These are phyloP conservation scores for Ceratobasidium sp. DNA, from an alignment of 1,284 basidiomycete species.

Conservation along the genomic window DNA sequence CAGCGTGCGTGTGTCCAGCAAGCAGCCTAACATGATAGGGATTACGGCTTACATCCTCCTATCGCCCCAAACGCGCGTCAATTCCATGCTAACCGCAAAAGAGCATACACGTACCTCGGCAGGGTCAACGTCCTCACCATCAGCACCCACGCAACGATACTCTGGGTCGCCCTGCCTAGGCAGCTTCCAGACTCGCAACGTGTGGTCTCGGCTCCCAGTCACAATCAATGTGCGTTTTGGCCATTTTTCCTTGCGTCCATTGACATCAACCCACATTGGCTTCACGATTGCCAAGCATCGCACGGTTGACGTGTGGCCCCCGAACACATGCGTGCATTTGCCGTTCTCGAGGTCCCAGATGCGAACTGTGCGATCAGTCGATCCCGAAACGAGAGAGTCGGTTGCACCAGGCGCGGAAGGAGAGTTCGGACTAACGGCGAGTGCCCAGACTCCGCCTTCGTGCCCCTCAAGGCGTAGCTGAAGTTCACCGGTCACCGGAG, in stretches of 20 bases:
- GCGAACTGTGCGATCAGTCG: conserved; percentile 93
- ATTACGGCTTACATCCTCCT: conserved; percentile 85
- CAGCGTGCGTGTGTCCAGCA: conserved; percentile 90
- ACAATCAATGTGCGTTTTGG: conserved; percentile 90
- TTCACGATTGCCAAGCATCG: conserved; percentile 91
- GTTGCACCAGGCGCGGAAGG: conserved; percentile 51
- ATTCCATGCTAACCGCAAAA: conserved; percentile 12
- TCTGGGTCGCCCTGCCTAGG: conserved; percentile 83
- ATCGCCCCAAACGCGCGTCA: conserved; percentile 30
- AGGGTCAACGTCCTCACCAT: conserved; percentile 76
- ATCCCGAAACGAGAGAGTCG: conserved; percentile 92
- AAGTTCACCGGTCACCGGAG: conserved; percentile 81
- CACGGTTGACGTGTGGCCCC: conserved; percentile 94
- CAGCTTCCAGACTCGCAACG: conserved; percentile 88
- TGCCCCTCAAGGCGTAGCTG: conserved; percentile 85
- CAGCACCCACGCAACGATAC: conserved; percentile 77
- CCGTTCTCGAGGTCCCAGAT: conserved; percentile 90
- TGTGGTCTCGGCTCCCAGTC: conserved; percentile 92
- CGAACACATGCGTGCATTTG: conserved; percentile 88
- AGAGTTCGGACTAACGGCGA: conserved; percentile 66
- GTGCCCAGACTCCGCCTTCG: conserved; percentile 95
- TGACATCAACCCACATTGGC: conserved; percentile 81
- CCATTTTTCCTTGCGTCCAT: conserved; percentile 77
- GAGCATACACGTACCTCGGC: conserved; percentile 60
- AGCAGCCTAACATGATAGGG: conserved; percentile 90